A percentile compares a stretch with the other conserved stretches of the same genome.
Evolutionary conservation across 345 rosid genomes (phyloP).

Genomic region (Nasturtium officinale): DNA sequence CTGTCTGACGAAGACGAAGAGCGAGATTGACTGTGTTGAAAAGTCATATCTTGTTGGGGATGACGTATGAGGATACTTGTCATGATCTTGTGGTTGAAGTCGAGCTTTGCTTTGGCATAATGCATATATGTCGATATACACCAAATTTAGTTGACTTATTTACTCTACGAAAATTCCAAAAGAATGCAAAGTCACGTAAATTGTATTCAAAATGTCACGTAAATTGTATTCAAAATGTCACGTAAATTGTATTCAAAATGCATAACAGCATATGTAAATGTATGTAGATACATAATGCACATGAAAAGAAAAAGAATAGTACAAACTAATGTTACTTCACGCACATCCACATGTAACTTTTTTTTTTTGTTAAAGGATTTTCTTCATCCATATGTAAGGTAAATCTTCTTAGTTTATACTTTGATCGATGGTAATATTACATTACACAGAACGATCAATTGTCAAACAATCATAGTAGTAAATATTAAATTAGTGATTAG

Average conservation of each 20-base stretch:
- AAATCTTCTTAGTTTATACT: background rate
- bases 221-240: background rate
- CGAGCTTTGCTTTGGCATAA: background rate
- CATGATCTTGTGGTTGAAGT: background rate
- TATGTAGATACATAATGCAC: too few relatives aligned
- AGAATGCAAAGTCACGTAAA: background rate
- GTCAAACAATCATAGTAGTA: background rate
- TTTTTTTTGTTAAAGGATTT: too few relatives aligned
- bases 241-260: background rate
- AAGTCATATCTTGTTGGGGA: background rate
- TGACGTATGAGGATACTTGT: background rate
- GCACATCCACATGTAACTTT: background rate
- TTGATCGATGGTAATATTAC: background rate
- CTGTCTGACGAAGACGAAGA: background rate
- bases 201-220: too few relatives aligned
- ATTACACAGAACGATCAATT: background rate
- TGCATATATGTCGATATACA: background rate
- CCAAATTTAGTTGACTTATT: background rate
- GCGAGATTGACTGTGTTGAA: background rate
- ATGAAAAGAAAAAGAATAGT: background rate
- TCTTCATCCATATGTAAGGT: background rate
- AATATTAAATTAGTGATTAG: background rate
- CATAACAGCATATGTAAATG: too few relatives aligned
- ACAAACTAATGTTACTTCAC: background rate
- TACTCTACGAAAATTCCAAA: background rate